Evolutionary conservation across 2,329 filamentous ascomycete genomes (phyloP), one percentile per base, ranked within the genome.

Genomic region (Sordariomycetes sp.): DNA sequence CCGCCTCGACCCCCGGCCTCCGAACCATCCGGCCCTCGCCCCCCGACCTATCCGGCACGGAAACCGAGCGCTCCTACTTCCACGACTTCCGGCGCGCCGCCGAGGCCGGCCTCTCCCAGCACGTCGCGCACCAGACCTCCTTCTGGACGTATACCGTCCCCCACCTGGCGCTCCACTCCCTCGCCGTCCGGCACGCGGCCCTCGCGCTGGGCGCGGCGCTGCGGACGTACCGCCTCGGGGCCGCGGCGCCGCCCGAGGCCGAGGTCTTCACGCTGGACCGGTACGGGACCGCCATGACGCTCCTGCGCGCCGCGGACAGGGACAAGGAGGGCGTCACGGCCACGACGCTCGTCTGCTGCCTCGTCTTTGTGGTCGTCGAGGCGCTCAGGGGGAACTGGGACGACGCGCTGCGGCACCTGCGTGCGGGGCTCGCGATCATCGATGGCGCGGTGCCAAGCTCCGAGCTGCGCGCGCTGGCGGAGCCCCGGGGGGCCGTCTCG

Each of bases 251-350:
- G 32, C 34, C 28, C 10, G 42, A 56, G 36, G 36, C 55, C 13
- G 69, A 72, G 53, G 61, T 69, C 6, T 70, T 72, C 60, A 67
- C 66, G 48, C 68, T 73, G 58, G 65, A 69, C 57, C 69, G 72
- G 56, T 72, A 73, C 60, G 70, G 68, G 61, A 62, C 64, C 10
- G 68, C 70, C 22, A 68, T 73, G 55, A 66, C 66, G 53, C 63
- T 65, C 22, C 64, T 71, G 17, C 64, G 65, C 36, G 56, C 61
- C 54, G 58, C 54, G 24, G 15, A 22, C 8, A 2, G 17, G 10
- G 59, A 45, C 54, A 51, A 7, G 25, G 59, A 34, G 56, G 59
- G 12, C 58, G 59, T 24, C 53, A 58, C 20, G 62, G 61, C 50
- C 64, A 64, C 53, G 62, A 65, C 42, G 64, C 65, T 69, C 6